Conservation (phyloP, 1,284 basidiomycete species). For the Paramarasmius palmivorus region DNA sequence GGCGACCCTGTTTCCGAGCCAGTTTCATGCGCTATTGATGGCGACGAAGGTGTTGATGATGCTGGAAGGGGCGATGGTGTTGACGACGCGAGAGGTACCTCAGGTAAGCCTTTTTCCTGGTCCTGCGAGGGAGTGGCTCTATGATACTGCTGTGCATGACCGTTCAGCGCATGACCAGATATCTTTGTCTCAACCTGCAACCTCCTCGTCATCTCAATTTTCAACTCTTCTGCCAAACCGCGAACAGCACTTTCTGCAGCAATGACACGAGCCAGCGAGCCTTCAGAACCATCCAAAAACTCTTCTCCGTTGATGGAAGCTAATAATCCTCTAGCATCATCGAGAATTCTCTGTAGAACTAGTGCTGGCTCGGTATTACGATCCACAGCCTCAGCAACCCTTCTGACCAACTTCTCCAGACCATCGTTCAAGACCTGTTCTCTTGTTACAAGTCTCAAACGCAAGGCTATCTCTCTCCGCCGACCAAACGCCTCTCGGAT, state of each 20-base stretch:
- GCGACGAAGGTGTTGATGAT: neutral
- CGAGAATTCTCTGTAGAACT: conserved; percentile 40
- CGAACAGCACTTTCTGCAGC: conserved; percentile 63
- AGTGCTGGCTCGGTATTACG: conserved; percentile 21
- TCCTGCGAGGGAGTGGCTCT: neutral
- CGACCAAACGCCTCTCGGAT: conserved; percentile 76
- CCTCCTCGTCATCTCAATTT: conserved; percentile 60
- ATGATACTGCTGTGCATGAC: neutral
- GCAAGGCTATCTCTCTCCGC: conserved; percentile 68
- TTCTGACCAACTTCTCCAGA: conserved; percentile 55
- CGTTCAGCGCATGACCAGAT: neutral
- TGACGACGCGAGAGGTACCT: neutral
- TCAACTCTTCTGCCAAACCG: conserved; percentile 63
- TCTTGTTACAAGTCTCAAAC: conserved; percentile 65
- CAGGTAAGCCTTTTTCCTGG: neutral
- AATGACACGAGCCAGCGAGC: conserved; percentile 32
- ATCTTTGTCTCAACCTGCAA: conserved; percentile 35
- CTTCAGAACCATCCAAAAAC: conserved; percentile 43
- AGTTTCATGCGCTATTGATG: neutral
- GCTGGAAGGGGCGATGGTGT: conserved; percentile 8
- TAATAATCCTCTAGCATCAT: conserved; percentile 51
- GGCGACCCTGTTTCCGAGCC: no score
- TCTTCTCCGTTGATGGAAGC: conserved; percentile 29
- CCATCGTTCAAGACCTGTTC: conserved; percentile 67
- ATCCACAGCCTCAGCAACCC: conserved; percentile 44